Evolutionary conservation across 495 filamentous ascomycete species (phyloP).

Genomic region (Hypoxylon lenormandii): DNA sequence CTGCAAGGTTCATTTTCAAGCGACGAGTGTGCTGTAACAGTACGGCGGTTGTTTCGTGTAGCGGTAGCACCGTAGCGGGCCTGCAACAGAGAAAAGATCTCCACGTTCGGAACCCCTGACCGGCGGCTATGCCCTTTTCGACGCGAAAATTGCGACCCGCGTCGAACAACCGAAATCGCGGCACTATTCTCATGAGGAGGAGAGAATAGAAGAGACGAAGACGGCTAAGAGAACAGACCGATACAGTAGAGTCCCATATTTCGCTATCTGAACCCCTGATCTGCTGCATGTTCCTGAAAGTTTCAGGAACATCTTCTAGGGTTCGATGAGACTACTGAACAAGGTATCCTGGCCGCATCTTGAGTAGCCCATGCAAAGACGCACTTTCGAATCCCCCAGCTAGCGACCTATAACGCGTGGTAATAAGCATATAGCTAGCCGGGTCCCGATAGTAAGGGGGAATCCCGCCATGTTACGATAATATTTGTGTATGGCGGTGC

Average conservation of each 20-base stretch:
- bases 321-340: constrained; percentile 25
- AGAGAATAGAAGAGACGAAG: not conserved
- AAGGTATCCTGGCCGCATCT: constrained; percentile 30
- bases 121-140: constrained; percentile 23
- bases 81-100: constrained; percentile 23
- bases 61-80: constrained; percentile 23
- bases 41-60: constrained; percentile 43
- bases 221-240: constrained; percentile 5
- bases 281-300: constrained; percentile 32
- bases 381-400: not conserved
- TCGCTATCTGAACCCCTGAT: constrained; percentile 38
- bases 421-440: not conserved
- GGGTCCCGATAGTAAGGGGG: not conserved
- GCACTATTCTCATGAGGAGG: constrained; percentile 1
- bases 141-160: constrained; percentile 16
- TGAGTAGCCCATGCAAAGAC: constrained; percentile 7
- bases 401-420: not conserved
- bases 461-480: constrained; percentile 5
- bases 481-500: not conserved
- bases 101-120: constrained; percentile 33
- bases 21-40: constrained; percentile 16
- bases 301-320: constrained; percentile 34
- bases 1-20: constrained; percentile 17
- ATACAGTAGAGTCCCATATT: constrained; percentile 26
- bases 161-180: constrained; percentile 15